phyloP scores from a whole-genome alignment of 495 filamentous ascomycete genomes.

The Bacidia gigantensis region DNA sequence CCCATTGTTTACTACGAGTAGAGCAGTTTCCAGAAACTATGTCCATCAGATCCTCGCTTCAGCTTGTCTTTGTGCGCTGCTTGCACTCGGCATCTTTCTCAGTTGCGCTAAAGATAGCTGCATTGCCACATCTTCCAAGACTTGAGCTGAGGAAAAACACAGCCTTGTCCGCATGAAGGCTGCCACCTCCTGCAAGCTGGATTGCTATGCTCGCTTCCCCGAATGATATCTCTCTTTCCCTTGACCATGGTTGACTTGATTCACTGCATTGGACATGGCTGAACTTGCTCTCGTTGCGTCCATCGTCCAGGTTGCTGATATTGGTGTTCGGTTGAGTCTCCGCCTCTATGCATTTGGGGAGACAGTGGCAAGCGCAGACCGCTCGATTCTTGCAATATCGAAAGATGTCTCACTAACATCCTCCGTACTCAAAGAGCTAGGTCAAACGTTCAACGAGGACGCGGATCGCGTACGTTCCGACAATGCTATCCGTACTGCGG shows the following conservation, averaged over 20 bases:
- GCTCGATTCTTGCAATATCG: constrained; percentile 22
- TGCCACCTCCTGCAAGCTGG: no score
- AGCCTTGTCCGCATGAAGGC: no score
- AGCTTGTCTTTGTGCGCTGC: no score
- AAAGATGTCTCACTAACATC: constrained; percentile 26
- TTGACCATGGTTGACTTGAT: neutral
- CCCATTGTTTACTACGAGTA: no score
- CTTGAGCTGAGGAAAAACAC: no score
- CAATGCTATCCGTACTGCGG: constrained; percentile 17
- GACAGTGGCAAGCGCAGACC: constrained; percentile 21
- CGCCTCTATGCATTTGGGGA: constrained; percentile 27
- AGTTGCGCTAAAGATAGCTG: no score
- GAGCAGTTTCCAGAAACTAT: no score
- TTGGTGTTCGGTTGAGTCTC: constrained; percentile 25
- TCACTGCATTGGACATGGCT: constrained; percentile 1
- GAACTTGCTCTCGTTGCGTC: constrained; percentile 24
- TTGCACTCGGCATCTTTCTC: no score
- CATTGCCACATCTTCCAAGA: no score
- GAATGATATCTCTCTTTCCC: neutral
- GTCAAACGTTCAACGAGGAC: constrained; percentile 19
- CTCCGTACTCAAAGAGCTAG: constrained; percentile 23
- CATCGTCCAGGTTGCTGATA: constrained; percentile 26
- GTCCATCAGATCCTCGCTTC: no score
- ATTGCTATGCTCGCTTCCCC: no score
- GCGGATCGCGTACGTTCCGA: constrained; percentile 19